phyloP scores from a whole-genome alignment of 495 filamentous ascomycete species.

The Evernia prunastri region DNA sequence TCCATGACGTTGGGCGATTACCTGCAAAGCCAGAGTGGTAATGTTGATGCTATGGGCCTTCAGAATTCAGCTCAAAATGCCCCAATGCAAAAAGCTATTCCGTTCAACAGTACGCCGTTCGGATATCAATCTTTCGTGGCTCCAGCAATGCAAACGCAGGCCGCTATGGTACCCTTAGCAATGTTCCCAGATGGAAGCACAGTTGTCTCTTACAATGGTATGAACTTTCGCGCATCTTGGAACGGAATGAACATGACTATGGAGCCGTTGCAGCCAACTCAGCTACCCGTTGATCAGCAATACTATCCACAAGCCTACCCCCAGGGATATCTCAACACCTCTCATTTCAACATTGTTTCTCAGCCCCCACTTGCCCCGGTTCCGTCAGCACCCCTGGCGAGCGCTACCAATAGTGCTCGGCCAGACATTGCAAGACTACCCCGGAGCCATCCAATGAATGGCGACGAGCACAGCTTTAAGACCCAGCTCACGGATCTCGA shows the following conservation, averaged over 20 bases:
- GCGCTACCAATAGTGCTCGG: conserved; percentile 21
- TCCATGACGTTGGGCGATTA: conserved; percentile 3
- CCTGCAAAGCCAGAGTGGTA: background rate
- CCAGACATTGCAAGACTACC: conserved; percentile 1
- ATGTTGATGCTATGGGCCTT: background rate
- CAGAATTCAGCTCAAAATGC: background rate
- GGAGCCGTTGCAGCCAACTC: conserved; percentile 16
- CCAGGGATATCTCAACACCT: background rate
- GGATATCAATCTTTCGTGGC: conserved; percentile 5
- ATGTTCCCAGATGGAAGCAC: conserved; percentile 20
- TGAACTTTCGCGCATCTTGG: conserved; percentile 23
- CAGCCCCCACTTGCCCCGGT: background rate
- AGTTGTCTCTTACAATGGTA: conserved; percentile 22
- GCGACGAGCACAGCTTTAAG: conserved; percentile 24
- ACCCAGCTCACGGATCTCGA: conserved; percentile 34
- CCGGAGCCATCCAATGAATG: conserved; percentile 24
- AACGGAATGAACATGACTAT: conserved; percentile 19
- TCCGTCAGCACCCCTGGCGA: conserved; percentile 9
- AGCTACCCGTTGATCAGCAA: conserved; percentile 2
- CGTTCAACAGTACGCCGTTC: background rate
- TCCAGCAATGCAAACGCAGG: conserved; percentile 13
- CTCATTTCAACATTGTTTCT: background rate
- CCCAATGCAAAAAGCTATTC: background rate
- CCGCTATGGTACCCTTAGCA: conserved; percentile 11
- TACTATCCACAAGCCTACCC: background rate